Base-by-base conservation (phyloP, 2,329 filamentous ascomycete genomes). In the Leptographium radiaticola region DNA sequence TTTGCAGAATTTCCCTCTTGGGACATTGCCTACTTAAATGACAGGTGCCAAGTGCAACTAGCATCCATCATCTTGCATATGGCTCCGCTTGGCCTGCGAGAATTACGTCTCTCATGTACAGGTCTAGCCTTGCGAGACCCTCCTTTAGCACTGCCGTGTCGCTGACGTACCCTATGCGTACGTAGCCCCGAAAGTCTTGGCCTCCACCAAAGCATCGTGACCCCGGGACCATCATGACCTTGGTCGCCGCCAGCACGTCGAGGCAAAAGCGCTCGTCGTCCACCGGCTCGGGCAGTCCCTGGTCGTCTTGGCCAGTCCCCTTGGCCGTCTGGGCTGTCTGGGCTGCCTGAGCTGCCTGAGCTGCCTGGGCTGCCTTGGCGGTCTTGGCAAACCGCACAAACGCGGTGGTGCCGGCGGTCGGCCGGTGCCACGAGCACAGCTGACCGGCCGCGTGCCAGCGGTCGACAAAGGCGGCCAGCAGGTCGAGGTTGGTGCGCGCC, bases 361-460 rank as follows among this genome's bases (percentile, higher is more conserved):
- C 34, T 36, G 34, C 12, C 34, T 36, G 9, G 34, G 4, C 34
- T 36, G 4, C 15, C 38, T 40, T 7, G n/a, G 34, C 34, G 13
- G 11, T 75, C 51, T 75, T 73, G 52, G 71, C 73, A 59, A 94
- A 88, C 61, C 77, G 80, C 54, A 94, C 69, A 62, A 94, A 87
- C 0, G 86, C 85, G 10, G 86, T 91, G 2, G 87, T 94, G 0
- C 88, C 89, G 1, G 86, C 87, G 6, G 79, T 79, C 1, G 89
- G 89, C 66, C 80, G 85, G 6, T 82, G 74, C 85, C 86, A 93
- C 2, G 76, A 76, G 61, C 81, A 84, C 8, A 79, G 74, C 51
- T 36, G 51, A 34, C 18, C 51, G 43, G 44, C 43, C 58, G 77
- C 75, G 42, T 75, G 72, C 63, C 89, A 77, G 52, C 77, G 75